Evolutionary conservation across 179 eudicot species (phyloP).

Genomic region (Actinidia chinensis): DNA sequence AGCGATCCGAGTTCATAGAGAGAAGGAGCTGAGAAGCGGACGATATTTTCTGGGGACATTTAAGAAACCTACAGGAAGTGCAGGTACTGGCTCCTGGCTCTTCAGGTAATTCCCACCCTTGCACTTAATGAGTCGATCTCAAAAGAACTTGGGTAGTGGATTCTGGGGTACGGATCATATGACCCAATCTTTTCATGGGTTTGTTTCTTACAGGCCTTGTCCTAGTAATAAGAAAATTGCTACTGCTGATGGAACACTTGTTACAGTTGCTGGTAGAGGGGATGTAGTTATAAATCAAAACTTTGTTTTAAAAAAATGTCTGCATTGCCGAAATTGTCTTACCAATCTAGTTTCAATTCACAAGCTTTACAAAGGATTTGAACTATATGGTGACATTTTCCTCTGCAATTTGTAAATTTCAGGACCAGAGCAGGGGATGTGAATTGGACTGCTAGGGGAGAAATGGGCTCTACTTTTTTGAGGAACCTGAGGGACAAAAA

Average conservation of each 20-base stretch:
- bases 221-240: neutral
- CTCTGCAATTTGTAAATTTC: neutral
- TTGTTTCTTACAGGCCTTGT: neutral
- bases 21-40: neutral
- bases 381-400: neutral
- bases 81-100: neutral
- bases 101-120: neutral
- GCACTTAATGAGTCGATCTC: neutral
- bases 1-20: neutral
- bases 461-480: no score
- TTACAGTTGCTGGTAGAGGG: no score
- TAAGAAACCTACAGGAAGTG: neutral
- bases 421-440: neutral
- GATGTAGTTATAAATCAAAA: no score
- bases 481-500: neutral
- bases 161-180: neutral
- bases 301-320: neutral
- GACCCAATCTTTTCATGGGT: neutral
- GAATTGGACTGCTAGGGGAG: slow-evolving; percentile 9
- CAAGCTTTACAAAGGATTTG: neutral
- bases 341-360: neutral
- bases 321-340: neutral
- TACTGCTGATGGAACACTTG: no score
- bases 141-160: neutral
- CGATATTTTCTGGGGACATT: neutral